phyloP scores from a whole-genome alignment of 2,329 filamentous ascomycete genomes.

The Rutstroemia sp. region DNA sequence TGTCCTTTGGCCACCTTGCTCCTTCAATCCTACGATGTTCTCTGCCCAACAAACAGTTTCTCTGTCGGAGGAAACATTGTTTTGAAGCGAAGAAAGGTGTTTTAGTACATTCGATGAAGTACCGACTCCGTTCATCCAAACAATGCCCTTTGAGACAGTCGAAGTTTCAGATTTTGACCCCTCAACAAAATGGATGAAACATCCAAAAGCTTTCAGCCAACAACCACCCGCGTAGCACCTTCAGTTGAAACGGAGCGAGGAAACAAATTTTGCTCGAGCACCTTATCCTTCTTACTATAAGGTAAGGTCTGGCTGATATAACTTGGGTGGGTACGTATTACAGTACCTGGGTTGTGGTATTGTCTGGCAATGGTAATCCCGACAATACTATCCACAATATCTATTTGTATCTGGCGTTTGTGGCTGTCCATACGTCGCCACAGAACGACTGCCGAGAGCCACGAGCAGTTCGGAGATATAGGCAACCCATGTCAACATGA shows the following conservation, averaged over 20 bases:
- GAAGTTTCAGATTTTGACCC: neutral
- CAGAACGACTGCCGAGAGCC: neutral
- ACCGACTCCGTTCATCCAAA: constrained; percentile 4
- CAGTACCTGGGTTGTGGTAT: no score
- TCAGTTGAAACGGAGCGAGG: neutral
- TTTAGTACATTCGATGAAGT: neutral
- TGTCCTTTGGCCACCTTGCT: no score
- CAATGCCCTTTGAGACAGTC: neutral
- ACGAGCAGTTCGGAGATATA: neutral
- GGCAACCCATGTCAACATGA: neutral
- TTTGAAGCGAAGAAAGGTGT: no score
- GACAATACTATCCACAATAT: no score
- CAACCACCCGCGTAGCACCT: neutral
- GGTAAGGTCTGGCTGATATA: neutral
- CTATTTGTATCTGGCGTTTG: no score
- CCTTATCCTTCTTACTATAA: neutral
- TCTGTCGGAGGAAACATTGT: no score
- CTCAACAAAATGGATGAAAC: constrained; percentile 1
- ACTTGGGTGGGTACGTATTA: neutral
- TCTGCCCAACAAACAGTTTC: no score
- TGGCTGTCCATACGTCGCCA: no score
- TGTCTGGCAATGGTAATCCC: no score
- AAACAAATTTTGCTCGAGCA: neutral
- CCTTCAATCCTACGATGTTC: no score
- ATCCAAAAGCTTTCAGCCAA: neutral